Evolutionary conservation across 257 asterid genomes (phyloP).

Genomic region (Solanum piurae): DNA sequence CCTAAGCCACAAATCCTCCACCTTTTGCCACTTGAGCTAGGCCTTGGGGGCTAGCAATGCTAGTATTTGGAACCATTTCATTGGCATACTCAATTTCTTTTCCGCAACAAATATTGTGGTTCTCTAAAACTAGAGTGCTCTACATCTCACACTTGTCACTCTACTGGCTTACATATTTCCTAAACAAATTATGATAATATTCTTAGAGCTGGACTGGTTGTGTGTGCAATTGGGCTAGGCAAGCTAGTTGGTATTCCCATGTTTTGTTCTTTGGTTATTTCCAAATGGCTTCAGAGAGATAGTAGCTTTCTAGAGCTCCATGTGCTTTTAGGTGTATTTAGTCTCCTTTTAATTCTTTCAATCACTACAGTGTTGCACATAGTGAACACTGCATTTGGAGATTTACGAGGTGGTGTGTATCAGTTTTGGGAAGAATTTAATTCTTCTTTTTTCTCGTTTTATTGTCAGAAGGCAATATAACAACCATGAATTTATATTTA

Average conservation of each 20-base stretch:
- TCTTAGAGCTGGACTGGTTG: not conserved
- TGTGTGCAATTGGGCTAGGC: not conserved
- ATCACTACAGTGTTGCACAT: not conserved
- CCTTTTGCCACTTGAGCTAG: too few relatives aligned
- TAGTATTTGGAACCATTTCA: not conserved
- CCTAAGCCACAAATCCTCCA: too few relatives aligned
- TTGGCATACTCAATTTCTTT: not conserved
- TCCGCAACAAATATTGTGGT: not conserved
- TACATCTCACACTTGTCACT: not conserved
- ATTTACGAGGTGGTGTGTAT: not conserved
- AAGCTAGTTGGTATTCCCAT: not conserved
- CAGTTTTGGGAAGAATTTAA: not conserved
- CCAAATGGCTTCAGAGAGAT: not conserved
- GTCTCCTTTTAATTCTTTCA: not conserved
- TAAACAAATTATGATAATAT: not conserved
- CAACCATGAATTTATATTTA: not conserved
- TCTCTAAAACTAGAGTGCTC: not conserved
- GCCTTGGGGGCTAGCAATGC: not conserved
- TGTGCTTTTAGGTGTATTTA: not conserved
- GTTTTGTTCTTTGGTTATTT: not conserved
- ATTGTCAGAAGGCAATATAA: not conserved
- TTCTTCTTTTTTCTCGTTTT: not conserved
- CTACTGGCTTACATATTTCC: not conserved
- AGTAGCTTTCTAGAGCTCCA: not conserved
- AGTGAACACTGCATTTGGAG: not conserved